Evolutionary conservation across 2,329 filamentous ascomycete genomes (phyloP), one percentile per base, ranked within the genome.

Genomic region (Amauroascus verrucosus): DNA sequence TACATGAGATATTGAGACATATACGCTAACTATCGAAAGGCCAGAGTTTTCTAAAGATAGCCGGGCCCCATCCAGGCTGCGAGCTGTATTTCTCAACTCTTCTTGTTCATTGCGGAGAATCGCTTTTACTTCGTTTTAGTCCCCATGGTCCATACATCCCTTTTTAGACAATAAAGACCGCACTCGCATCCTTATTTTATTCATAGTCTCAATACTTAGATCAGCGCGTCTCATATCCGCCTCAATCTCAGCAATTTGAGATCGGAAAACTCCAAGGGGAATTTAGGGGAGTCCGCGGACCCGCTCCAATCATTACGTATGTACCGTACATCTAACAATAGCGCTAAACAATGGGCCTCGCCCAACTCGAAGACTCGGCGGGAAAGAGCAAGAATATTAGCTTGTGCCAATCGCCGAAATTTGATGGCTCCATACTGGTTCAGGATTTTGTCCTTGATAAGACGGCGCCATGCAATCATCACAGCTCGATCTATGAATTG

Each of bases 161-260:
- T 48, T 51, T 22, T 53, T 45, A 1, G 45, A 54, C 45, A 53
- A 57, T 5, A 54, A 28, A 22, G 51, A 20, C 54, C 13, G 16
- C 6, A 64, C 22, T 35, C 13, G 56, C 52, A 64, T 60, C 51
- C 63, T 62, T n/a, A 58, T 53, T 51, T 58, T 56, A 2, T 56
- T 37, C 55, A 63, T 54, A 56, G 62, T 58, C 28, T 63, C 57
- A 6, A 60, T 62, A 43, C 60, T 61, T 51, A 60, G 59, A 11
- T 61, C 57, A 37, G 60, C 62, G 16, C 49, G 54, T 49, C 63
- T 57, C 13, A 59, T 53, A 53, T 63, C 63, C 18, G 48, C 16
- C 30, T 63, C 63, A 5, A 65, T 38, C 5, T 16, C 35, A 18
- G n/a, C n/a, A 5, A 16, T 18, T 18, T 38, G 3, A 5, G 2